Evolutionary conservation across 139 green algal genomes (phyloP).

Genomic region (Zygnema cylindricum): DNA sequence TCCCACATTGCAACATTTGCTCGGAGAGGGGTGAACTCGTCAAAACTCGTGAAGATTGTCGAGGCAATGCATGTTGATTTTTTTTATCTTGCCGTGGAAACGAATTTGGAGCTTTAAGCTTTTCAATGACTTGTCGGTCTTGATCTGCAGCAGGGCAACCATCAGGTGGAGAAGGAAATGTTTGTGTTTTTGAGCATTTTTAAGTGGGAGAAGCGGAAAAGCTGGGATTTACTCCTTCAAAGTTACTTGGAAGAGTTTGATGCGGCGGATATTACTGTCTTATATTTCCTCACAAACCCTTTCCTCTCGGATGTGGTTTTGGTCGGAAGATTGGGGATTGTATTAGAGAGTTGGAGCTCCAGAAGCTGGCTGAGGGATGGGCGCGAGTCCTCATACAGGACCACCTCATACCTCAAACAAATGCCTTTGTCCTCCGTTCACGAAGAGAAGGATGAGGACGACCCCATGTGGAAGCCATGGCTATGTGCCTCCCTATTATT

Average conservation of each 20-base stretch:
- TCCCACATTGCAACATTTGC: slow-evolving; percentile 67
- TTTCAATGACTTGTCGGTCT: neutral
- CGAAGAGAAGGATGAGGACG: slow-evolving; percentile 71
- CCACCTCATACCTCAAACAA: slow-evolving; percentile 58
- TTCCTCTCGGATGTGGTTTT: slow-evolving; percentile 57
- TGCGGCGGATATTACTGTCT: slow-evolving; percentile 43
- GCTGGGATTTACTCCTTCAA: slow-evolving; percentile 71
- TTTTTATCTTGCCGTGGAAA: slow-evolving; percentile 14
- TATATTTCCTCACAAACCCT: slow-evolving; percentile 59
- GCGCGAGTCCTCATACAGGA: slow-evolving; percentile 20
- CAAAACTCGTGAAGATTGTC: slow-evolving; percentile 38
- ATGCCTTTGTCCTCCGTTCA: slow-evolving; percentile 82
- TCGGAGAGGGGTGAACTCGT: slow-evolving; percentile 43
- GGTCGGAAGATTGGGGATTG: slow-evolving; percentile 34
- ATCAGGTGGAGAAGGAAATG: neutral
- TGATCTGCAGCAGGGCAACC: neutral
- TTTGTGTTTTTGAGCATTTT: slow-evolving; percentile 76
- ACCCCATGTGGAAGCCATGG: slow-evolving; percentile 77
- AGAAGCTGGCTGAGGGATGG: slow-evolving; percentile 33
- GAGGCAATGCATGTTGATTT: slow-evolving; percentile 56
- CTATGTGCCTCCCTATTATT: slow-evolving; percentile 70
- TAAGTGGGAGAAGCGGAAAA: slow-evolving; percentile 79
- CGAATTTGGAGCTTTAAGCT: neutral
- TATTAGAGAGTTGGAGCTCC: neutral
- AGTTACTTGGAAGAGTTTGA: slow-evolving; percentile 69